phyloP scores from a whole-genome alignment of 2,329 filamentous ascomycete species.

The Fusarium buharicum region DNA sequence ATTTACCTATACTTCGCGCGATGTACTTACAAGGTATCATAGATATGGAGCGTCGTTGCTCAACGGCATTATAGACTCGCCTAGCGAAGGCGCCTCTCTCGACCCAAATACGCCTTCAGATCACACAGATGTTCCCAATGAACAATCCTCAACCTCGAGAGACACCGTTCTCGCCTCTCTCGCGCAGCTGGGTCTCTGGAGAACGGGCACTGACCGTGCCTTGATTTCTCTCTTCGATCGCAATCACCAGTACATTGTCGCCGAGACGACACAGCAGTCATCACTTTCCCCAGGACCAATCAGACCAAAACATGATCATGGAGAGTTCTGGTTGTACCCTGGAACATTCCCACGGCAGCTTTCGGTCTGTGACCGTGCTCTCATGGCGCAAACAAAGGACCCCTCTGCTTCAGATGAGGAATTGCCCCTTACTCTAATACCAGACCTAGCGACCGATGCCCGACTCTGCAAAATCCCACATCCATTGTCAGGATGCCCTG shows the following conservation, averaged over 20 bases:
- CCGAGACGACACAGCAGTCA: constrained; percentile 57
- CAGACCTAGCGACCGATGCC: constrained; percentile 48
- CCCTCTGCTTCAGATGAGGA: not conserved
- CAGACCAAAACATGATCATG: constrained; percentile 11
- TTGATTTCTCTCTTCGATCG: constrained; percentile 64
- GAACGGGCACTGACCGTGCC: constrained; percentile 54
- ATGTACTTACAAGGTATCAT: not conserved
- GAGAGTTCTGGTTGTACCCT: constrained; percentile 42
- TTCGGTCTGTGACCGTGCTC: constrained; percentile 46
- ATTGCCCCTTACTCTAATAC: constrained; percentile 50
- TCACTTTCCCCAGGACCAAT: constrained; percentile 50
- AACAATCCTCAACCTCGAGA: constrained; percentile 2
- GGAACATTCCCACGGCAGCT: constrained; percentile 43
- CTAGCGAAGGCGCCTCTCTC: constrained; percentile 17
- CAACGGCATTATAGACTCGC: constrained; percentile 13
- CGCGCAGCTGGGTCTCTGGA: constrained; percentile 59
- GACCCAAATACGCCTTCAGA: not conserved
- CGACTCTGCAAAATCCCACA: constrained; percentile 44
- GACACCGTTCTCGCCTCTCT: constrained; percentile 58
- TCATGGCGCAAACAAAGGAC: constrained; percentile 19
- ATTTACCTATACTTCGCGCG: not conserved
- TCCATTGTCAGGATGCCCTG: constrained; percentile 28
- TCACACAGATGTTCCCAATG: not conserved
- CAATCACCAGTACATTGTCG: constrained; percentile 59
- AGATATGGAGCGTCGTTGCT: constrained; percentile 32